Conservation (phyloP, 225 moss, liverwort and hornwort genomes). For the Physcomitrellopsis africana region DNA sequence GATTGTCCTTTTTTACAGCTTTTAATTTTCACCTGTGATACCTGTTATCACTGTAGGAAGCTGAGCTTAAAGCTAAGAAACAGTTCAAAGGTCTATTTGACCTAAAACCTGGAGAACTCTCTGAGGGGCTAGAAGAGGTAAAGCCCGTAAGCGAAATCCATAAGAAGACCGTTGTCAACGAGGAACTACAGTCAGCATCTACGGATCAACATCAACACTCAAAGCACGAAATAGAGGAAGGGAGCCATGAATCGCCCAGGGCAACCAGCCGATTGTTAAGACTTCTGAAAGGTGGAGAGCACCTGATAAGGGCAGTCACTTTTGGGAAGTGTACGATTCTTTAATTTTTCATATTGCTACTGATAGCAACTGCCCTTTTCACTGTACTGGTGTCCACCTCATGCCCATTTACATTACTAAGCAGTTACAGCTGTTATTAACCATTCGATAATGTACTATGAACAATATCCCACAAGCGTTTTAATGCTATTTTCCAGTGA, state of each 20-base stretch:
- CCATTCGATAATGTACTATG: slow-evolving; percentile 18
- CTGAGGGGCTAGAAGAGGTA: slow-evolving; percentile 49
- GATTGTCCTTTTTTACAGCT: slow-evolving; percentile 7
- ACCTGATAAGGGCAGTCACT: slow-evolving; percentile 51
- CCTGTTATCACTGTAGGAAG: slow-evolving; percentile 61
- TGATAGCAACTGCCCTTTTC: background rate
- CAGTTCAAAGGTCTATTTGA: slow-evolving; percentile 98
- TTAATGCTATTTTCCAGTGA: slow-evolving; percentile 12
- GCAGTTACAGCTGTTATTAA: slow-evolving; percentile 17
- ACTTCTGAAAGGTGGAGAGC: slow-evolving; percentile 48
- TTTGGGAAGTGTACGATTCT: slow-evolving; percentile 72
- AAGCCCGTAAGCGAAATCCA: slow-evolving; percentile 15
- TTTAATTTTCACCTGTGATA: slow-evolving; percentile 10
- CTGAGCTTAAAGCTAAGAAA: slow-evolving; percentile 79
- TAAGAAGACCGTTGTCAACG: slow-evolving; percentile 27
- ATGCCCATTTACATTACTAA: slow-evolving; percentile 14
- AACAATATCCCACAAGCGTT: slow-evolving; percentile 14
- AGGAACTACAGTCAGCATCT: slow-evolving; percentile 26
- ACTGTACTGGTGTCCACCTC: slow-evolving; percentile 17
- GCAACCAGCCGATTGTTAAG: slow-evolving; percentile 43
- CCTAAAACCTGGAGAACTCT: slow-evolving; percentile 83
- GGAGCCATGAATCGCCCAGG: slow-evolving; percentile 20
- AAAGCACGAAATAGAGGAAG: slow-evolving; percentile 33
- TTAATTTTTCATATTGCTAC: slow-evolving; percentile 36
- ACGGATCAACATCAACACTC: slow-evolving; percentile 25